Base-by-base conservation (phyloP, 441 rosid species). In the Theobroma grandiflorum region DNA sequence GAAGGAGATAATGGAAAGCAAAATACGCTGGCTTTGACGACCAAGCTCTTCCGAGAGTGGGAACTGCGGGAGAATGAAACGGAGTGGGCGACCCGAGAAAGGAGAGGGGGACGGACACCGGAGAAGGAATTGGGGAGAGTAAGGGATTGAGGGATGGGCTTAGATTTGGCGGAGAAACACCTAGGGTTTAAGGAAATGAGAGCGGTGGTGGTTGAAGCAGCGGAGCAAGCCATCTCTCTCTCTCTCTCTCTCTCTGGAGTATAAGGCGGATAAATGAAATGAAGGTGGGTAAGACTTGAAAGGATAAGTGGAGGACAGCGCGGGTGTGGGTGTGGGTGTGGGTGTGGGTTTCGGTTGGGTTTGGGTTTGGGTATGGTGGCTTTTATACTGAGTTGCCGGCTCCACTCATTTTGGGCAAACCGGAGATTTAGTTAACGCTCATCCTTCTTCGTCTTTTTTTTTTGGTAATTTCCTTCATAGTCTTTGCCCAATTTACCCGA, bases 171-270 rank as follows among this genome's bases (percentile, higher is more conserved):
- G 45, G 90, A 79, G 20, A 76, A 71, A 62, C 45, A 83, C 76
- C 82, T 76, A 43, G 89, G 67, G 71, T 85, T 83, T 11, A 87
- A 79, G 76, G 92, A 88, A 80, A 89, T 64, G 65, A 94, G 87
- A 79, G 90, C 78, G 0, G 79, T 53, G 49, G 79, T 57, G 18
- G 95, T 74, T n/a, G 94, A 84, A 77, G 94, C 79, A 77, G 92
- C 90, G 42, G 94, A 66, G 89, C 90, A 88, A 47, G 98, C 95
- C 98, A 93, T 95, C 63, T 70, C 69, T 11, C 26, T 61, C 43
- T 26, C 69, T 8, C 43, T 26, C 69, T 8, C 77, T 59, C n/a
- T 5, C 26, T 22, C 64, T 18, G 6, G 33, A 72, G 64, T 52
- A 38, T 53, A 35, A 16, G 64, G 47, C 37, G 26, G 43, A 61